Conservation (phyloP, 2,329 filamentous ascomycete genomes). For the Penicillium aurantiogriseum region DNA sequence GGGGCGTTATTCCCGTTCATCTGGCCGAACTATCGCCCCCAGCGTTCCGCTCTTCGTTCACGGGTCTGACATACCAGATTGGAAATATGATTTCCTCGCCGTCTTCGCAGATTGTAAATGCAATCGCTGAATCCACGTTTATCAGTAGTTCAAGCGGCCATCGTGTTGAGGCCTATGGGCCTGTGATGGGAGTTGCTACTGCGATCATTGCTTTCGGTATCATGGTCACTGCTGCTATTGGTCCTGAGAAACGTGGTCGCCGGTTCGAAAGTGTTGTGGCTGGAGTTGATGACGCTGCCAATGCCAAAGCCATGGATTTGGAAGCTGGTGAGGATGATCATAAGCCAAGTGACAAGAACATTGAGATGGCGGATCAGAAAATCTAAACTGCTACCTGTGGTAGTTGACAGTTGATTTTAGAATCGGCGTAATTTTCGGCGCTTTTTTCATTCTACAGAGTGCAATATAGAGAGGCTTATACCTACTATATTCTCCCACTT, state of each 20-base stretch:
- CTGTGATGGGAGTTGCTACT: conserved; percentile 72
- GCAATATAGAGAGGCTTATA: background rate
- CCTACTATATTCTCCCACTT: background rate
- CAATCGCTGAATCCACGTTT: conserved; percentile 63
- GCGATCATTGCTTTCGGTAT: conserved; percentile 74
- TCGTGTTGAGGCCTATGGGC: conserved; percentile 67
- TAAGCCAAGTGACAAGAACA: conserved; percentile 24
- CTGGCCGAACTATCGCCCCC: conserved; percentile 74
- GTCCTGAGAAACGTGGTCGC: conserved; percentile 71
- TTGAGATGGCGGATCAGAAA: conserved; percentile 23
- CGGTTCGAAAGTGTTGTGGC: conserved; percentile 63
- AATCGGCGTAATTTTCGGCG: background rate
- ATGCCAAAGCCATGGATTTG: conserved; percentile 21
- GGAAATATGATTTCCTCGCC: conserved; percentile 64
- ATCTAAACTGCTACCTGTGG: background rate
- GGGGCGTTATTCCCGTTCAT: conserved; percentile 70
- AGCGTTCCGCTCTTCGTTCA: conserved; percentile 65
- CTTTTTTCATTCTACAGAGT: background rate
- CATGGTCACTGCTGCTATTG: conserved; percentile 64
- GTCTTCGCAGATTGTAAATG: conserved; percentile 74
- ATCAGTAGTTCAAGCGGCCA: conserved; percentile 57
- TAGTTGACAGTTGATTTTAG: background rate
- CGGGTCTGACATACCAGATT: conserved; percentile 72
- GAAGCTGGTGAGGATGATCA: conserved; percentile 20
- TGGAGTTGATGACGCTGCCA: conserved; percentile 29